A percentile compares a stretch with the other conserved stretches of the same genome.
phyloP scores from a whole-genome alignment of 441 rosid genomes.

The Erodium moschatum region DNA sequence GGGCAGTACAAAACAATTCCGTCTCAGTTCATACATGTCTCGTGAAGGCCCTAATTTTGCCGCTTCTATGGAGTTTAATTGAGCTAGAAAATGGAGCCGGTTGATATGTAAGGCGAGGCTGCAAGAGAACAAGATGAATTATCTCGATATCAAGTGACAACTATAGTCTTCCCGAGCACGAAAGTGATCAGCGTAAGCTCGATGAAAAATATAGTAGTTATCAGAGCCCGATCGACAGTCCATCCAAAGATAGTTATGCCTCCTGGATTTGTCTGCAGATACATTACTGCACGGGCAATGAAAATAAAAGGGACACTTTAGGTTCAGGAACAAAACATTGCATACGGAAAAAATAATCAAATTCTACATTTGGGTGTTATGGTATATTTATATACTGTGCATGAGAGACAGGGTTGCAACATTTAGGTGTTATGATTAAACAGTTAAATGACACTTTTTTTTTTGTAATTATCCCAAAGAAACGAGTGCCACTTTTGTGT shows the following conservation, averaged over 20 bases:
- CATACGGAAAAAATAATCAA: background rate
- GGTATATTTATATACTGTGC: background rate
- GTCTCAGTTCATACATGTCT: background rate
- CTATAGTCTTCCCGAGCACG: slow-evolving; percentile 72
- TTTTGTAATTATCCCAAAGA: too few species aligned
- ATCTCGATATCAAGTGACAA: slow-evolving; percentile 20
- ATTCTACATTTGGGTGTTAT: background rate
- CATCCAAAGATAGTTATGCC: slow-evolving; percentile 90
- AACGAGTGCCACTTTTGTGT: background rate
- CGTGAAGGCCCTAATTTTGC: too few species aligned
- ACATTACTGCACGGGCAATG: slow-evolving; percentile 43
- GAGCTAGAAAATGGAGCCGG: too few species aligned
- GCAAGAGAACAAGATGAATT: background rate
- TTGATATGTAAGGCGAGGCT: too few species aligned
- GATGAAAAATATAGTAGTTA: slow-evolving; percentile 78
- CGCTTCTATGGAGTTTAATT: too few species aligned
- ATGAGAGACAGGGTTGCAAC: too few species aligned
- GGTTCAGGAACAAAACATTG: background rate
- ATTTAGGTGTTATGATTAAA: too few species aligned
- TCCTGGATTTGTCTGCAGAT: slow-evolving; percentile 79
- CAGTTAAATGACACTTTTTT: too few species aligned
- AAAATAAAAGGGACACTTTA: background rate
- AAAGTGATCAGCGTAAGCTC: slow-evolving; percentile 72
- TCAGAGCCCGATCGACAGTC: slow-evolving; percentile 70
- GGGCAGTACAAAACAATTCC: background rate